phyloP scores from a whole-genome alignment of 257 asterid genomes.

The Salvia splendens region DNA sequence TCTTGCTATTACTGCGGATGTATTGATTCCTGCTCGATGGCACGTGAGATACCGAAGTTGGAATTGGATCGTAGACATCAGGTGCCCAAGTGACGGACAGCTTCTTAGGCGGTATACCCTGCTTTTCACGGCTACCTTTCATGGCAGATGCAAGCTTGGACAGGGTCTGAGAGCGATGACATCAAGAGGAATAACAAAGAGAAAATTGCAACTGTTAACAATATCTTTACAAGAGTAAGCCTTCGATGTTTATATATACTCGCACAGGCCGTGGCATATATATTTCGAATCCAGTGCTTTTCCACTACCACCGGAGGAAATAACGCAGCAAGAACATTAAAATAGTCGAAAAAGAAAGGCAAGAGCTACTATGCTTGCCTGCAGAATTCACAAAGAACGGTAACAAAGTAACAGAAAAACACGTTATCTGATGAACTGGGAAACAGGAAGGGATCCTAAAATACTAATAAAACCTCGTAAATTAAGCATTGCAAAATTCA shows the following conservation, averaged over 20 bases:
- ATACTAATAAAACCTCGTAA: neutral
- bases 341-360: neutral
- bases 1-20: conserved; percentile 46
- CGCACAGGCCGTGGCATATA: neutral
- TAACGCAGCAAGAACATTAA: conserved; percentile 2
- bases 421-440: neutral
- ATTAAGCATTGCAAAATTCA: conserved; percentile 18
- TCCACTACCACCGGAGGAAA: neutral
- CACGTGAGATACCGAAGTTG: conserved; percentile 62
- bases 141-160: conserved; percentile 49
- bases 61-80: conserved; percentile 57
- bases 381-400: conserved; percentile 4
- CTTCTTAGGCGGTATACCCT: conserved; percentile 38
- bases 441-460: neutral
- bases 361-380: conserved; percentile 28
- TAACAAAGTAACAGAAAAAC: neutral
- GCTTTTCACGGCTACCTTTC: conserved; percentile 57
- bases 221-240: neutral
- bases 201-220: neutral
- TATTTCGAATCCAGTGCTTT: conserved; percentile 5
- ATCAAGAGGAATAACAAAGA: conserved; percentile 21
- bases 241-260: neutral
- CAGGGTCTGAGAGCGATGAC: conserved; percentile 37
- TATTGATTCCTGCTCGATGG: conserved; percentile 50
- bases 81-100: conserved; percentile 59